phyloP scores from a whole-genome alignment of 116 monocot genomes.

The Iris pallida region DNA sequence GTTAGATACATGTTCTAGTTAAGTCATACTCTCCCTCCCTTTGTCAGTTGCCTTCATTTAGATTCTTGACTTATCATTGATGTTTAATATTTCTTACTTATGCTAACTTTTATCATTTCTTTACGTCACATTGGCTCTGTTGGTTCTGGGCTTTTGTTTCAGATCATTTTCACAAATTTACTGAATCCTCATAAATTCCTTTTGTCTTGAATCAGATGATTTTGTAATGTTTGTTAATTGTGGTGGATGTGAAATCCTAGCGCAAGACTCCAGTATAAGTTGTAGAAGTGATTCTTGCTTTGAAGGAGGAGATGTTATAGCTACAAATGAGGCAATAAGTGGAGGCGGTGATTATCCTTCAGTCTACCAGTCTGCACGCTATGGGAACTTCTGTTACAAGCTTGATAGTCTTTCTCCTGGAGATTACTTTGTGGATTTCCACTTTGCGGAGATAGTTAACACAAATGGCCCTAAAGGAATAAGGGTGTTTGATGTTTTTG shows the following conservation, averaged over 20 bases:
- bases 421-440: conserved; percentile 74
- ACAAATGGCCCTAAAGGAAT: conserved; percentile 81
- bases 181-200: neutral
- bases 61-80: neutral
- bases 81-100: neutral
- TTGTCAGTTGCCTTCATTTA: no score
- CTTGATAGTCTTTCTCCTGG: conserved; percentile 53
- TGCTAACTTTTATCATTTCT: neutral
- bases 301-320: conserved; percentile 61
- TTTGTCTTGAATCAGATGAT: conserved; percentile 38
- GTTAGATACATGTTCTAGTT: neutral
- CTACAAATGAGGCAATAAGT: conserved; percentile 43
- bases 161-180: neutral
- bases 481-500: conserved; percentile 67
- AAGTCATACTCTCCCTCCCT: neutral
- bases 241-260: conserved; percentile 40
- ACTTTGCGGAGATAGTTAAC: conserved; percentile 82
- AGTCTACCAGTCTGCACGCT: conserved; percentile 73
- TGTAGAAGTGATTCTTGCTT: conserved; percentile 54
- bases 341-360: conserved; percentile 47
- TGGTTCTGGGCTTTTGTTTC: neutral
- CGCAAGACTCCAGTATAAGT: conserved; percentile 11
- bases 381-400: conserved; percentile 68
- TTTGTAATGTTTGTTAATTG: conserved; percentile 62
- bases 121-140: neutral